Evolutionary conservation across 306 rosid species (phyloP), one percentile per base, ranked within the genome.

Genomic region (Echinosophora koreensis): DNA sequence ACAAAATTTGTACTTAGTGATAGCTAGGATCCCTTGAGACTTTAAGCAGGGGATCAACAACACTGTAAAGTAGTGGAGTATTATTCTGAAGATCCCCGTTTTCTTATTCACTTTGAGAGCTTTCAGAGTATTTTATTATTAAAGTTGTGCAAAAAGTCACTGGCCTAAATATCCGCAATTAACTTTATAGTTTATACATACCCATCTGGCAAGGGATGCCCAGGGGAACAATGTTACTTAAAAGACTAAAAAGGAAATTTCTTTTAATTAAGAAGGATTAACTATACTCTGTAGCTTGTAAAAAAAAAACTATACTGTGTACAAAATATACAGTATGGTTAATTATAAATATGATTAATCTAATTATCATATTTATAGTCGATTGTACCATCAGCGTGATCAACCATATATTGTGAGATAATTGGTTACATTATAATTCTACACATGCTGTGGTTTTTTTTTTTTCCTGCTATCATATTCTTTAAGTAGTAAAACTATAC

Each of bases 361-460:
- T 66, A 66, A 44, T 44, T 42, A 66, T 27, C 22, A 44, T 66
- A 44, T 22, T 66, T 46, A 22, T 14, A 4, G 6, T 51, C 8
- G 7, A 28, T 28, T 68, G 14, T 38, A 52, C 49, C 61, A 32
- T 15, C 16, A 37, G 3, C 54, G 5, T 5, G 65, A 71, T n/a
- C 65, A 71, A 22, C 57, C 59, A 51, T n/a, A 50, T 11, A 52
- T 17, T 54, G 37, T 16, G 17, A 37, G 61, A 35, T 70, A 70
- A 54, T 50, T 50, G 46, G 59, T 17, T 6, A 54, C 12, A 16
- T n/a, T n/a, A n/a, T n/a, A n/a, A n/a, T n/a, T n/a, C n/a, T n/a
- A n/a, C n/a, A n/a, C n/a, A n/a, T n/a, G n/a, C n/a, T n/a, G n/a
- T n/a, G n/a, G n/a, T n/a, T n/a, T n/a, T n/a, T n/a, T n/a, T n/a